phyloP scores from a whole-genome alignment of 805 yeast species.

The Candida qinlingensis region DNA sequence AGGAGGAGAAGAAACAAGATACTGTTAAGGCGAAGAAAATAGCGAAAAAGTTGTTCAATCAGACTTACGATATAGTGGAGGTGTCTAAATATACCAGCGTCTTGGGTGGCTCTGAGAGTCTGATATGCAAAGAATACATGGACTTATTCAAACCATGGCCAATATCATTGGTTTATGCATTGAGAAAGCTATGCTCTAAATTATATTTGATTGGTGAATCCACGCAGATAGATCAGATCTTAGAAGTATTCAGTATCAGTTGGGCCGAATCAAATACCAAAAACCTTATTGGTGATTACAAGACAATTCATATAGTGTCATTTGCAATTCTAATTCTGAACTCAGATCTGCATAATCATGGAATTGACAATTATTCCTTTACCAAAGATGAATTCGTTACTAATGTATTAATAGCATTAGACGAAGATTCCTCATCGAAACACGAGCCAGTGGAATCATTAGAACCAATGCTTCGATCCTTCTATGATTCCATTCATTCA shows the following conservation, averaged over 20 bases:
- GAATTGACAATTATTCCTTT: constrained; percentile 28
- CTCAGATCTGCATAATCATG: constrained; percentile 65
- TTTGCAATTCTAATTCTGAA: constrained; percentile 69
- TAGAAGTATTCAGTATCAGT: constrained; percentile 60
- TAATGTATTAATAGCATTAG: constrained; percentile 45
- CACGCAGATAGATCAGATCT: constrained; percentile 69
- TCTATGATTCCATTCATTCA: constrained; percentile 32
- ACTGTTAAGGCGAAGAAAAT: constrained; percentile 6
- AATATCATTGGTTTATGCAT: constrained; percentile 47
- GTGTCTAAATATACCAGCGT: constrained; percentile 40
- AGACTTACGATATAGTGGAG: constrained; percentile 24
- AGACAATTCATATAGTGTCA: constrained; percentile 65
- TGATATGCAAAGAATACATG: constrained; percentile 33
- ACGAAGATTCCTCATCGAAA: constrained; percentile 13
- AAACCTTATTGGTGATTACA: constrained; percentile 42
- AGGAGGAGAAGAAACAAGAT: neutral
- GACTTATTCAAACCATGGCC: constrained; percentile 37
- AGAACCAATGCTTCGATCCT: constrained; percentile 23
- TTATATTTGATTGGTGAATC: constrained; percentile 80
- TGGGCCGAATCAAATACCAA: constrained; percentile 50
- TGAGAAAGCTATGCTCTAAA: constrained; percentile 56
- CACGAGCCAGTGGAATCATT: constrained; percentile 1
- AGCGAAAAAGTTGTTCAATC: constrained; percentile 30
- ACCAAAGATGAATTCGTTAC: constrained; percentile 39
- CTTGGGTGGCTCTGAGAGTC: constrained; percentile 28